phyloP scores from a whole-genome alignment of 2,329 filamentous ascomycete species.

The Neocucurbitaria cava region DNA sequence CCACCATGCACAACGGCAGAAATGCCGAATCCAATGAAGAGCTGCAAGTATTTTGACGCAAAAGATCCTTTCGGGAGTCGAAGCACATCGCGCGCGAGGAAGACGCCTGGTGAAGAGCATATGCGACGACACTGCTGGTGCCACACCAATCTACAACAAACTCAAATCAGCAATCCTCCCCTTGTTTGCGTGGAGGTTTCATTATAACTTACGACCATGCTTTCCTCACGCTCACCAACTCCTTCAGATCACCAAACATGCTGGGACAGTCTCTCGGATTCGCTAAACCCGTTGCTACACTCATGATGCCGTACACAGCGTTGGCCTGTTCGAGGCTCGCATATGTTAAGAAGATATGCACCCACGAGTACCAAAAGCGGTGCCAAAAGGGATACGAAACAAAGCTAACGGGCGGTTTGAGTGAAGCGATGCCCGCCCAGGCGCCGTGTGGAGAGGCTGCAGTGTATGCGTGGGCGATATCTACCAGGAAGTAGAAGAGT shows the following conservation, averaged over 20 bases:
- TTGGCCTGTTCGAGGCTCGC: constrained; percentile 22
- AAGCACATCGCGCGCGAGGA: constrained; percentile 26
- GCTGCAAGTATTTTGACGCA: constrained; percentile 39
- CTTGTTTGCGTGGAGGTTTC: background rate
- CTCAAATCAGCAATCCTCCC: background rate
- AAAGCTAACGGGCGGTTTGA: constrained; percentile 7
- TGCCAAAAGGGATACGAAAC: constrained; percentile 11
- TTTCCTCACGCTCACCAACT: constrained; percentile 25
- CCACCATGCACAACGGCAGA: constrained; percentile 25
- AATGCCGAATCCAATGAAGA: constrained; percentile 32
- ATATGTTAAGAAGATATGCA: constrained; percentile 29
- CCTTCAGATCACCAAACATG: constrained; percentile 26
- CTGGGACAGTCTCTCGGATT: constrained; percentile 36
- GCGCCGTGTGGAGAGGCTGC: constrained; percentile 30
- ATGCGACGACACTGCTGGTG: constrained; percentile 33
- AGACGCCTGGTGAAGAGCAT: constrained; percentile 23
- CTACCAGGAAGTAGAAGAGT: constrained; percentile 20
- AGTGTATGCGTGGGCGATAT: constrained; percentile 21
- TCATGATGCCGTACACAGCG: constrained; percentile 13
- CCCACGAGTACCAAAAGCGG: constrained; percentile 23
- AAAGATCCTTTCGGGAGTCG: constrained; percentile 32
- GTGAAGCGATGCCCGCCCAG: constrained; percentile 21
- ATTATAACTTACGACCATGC: constrained; percentile 35
- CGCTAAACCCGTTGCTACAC: constrained; percentile 23
- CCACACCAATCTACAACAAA: constrained; percentile 24